These are phyloP conservation scores for Acacia melanoxylon DNA, from an alignment of 306 rosid genomes.

Conservation along the genomic window DNA sequence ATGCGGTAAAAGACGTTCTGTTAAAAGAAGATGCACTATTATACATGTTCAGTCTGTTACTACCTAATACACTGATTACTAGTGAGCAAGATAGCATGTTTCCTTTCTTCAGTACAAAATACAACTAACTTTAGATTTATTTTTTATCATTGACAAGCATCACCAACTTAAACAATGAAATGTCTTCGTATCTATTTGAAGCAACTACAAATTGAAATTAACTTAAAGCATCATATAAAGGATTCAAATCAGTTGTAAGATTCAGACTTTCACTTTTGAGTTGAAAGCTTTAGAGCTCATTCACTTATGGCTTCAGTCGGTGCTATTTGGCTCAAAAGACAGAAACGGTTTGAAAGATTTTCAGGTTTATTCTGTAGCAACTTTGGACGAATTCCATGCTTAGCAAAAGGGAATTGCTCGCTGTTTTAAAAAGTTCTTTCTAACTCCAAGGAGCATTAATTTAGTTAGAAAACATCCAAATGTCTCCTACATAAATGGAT, in stretches of 20 bases:
- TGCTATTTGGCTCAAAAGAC: background rate
- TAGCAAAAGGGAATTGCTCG: background rate
- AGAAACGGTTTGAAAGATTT: background rate
- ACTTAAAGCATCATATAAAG: background rate
- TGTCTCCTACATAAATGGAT: background rate
- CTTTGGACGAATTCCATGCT: background rate
- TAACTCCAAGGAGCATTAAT: background rate
- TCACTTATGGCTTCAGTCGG: background rate
- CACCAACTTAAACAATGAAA: background rate
- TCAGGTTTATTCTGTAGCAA: background rate
- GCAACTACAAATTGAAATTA: constrained; percentile 5
- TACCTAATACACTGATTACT: too few relatives aligned
- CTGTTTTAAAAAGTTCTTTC: background rate
- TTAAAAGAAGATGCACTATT: background rate
- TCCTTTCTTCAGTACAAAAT: background rate
- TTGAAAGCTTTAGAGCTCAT: too few relatives aligned
- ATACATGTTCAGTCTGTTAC: too few relatives aligned
- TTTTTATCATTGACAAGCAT: background rate
- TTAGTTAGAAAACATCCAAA: background rate
- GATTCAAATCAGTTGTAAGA: background rate
- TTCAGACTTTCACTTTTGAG: too few relatives aligned
- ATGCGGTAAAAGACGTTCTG: background rate
- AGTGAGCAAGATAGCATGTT: background rate
- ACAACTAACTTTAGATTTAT: background rate
- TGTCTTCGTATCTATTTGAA: background rate